These are phyloP conservation scores for Rhodotorula toruloides DNA, from an alignment of 768 basidiomycete species.

Conservation along the genomic window DNA sequence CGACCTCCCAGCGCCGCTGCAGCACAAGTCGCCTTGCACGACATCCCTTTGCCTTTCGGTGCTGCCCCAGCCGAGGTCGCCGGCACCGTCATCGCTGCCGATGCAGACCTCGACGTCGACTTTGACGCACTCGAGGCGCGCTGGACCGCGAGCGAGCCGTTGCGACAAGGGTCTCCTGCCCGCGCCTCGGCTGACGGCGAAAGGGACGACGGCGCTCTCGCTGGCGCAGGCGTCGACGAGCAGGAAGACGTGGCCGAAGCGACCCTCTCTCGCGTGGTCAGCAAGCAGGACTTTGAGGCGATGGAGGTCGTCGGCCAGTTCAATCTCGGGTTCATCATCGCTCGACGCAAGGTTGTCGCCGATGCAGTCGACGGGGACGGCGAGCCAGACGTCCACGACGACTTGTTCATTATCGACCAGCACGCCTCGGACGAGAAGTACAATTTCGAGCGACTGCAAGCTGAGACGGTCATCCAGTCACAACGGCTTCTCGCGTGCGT, in stretches of 20 bases:
- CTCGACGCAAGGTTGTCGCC: conserved; percentile 54
- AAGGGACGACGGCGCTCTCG: conserved; percentile 3
- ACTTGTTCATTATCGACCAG: conserved; percentile 94
- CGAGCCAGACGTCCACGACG: conserved; percentile 50
- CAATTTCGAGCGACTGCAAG: conserved; percentile 91
- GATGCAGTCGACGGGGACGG: not conserved
- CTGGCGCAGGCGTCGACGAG: conserved; percentile 22
- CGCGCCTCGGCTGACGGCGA: not conserved
- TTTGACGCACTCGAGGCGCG: conserved; percentile 1
- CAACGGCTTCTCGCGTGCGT: conserved; percentile 75
- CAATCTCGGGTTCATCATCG: conserved; percentile 89
- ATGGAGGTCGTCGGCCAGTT: conserved; percentile 93
- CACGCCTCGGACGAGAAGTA: conserved; percentile 98
- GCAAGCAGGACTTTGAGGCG: conserved; percentile 71
- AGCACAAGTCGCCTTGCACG: not conserved
- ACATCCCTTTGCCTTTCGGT: not conserved
- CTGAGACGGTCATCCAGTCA: conserved; percentile 79
- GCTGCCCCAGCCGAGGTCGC: conserved; percentile 23
- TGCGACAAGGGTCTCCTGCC: not conserved
- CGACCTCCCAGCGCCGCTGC: not conserved
- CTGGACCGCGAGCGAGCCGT: not conserved
- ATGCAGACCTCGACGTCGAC: conserved; percentile 25
- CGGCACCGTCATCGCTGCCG: conserved; percentile 14
- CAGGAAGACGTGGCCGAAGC: conserved; percentile 53
- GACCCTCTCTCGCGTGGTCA: conserved; percentile 74